Base-by-base conservation (phyloP, 225 moss, liverwort and hornwort genomes). In the Pseudoscleropodium purum region DNA sequence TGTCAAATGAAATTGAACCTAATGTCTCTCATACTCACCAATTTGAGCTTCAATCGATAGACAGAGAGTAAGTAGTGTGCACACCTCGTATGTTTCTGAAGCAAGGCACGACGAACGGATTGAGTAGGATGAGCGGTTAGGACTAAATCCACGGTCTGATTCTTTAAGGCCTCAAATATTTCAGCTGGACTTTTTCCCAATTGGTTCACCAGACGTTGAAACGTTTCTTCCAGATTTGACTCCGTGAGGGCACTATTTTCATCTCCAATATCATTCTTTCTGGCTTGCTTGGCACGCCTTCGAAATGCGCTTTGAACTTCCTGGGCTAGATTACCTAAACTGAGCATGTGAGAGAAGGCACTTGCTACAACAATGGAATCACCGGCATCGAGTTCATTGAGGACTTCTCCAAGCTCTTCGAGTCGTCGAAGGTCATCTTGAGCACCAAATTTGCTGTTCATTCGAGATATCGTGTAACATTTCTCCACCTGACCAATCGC, bases 291-390 rank as follows among this genome's bases (percentile, higher is more conserved):
- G 73, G 89, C 91, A 72, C 94, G 93, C 81, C 91, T 89, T 66
- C 93, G 92, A 88, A 86, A 85, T 59, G 89, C 90, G 85, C 92
- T 94, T 73, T 95, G 95, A 77, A 94, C 94, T 87, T 95, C 95
- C 84, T 95, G 92, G 73, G 95, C 95, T 52, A 95, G 79, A 86
- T 95, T 95, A 37, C 93, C 95, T 75, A 95, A 83, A 87, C 90
- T 94, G 63, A 95, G 95, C 95, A 95, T 95, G 91, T 95, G 95
- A 81, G 93, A 94, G 87, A 95, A 93, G 64, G 94, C 92, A 81
- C 95, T 94, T 52, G 94, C 95, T 66, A 94, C 93, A 85, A 94
- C 93, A 85, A 93, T 93, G 82, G 92, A 91, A 83, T 94, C 94
- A 62, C 92, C 95, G 56, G 92, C 93, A 90, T 93, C 95, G 63